Evolutionary conservation across 176 grass and related monocot genomes (phyloP).

Genomic region (Luzula sylvatica): DNA sequence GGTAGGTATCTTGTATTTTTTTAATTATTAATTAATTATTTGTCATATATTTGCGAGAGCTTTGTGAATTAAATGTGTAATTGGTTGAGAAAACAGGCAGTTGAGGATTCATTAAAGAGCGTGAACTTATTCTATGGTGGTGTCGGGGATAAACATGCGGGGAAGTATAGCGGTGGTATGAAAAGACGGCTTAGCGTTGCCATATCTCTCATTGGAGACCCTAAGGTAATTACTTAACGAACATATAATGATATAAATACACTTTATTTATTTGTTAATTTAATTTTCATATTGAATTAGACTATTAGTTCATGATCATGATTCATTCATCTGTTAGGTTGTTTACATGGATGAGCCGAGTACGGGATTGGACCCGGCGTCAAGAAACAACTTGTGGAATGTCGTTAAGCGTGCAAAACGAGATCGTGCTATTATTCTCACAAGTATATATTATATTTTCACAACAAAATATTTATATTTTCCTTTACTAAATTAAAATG

Average conservation of each 20-base stretch:
- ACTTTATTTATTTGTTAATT: not conserved
- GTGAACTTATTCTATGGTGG: slow-evolving; percentile 65
- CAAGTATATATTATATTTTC: slow-evolving; percentile 36
- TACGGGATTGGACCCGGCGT: slow-evolving; percentile 65
- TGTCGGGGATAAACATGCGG: slow-evolving; percentile 67
- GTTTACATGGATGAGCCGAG: slow-evolving; percentile 98
- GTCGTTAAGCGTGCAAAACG: slow-evolving; percentile 68
- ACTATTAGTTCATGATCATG: not conserved
- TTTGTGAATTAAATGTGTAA: too few species aligned
- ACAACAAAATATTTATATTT: not conserved
- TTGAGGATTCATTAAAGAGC: slow-evolving; percentile 57
- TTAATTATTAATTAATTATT: not conserved
- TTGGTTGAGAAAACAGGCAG: slow-evolving; percentile 32
- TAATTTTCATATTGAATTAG: slow-evolving; percentile 3
- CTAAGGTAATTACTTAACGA: too few species aligned
- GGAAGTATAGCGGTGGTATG: slow-evolving; percentile 90
- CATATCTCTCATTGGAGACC: slow-evolving; percentile 72
- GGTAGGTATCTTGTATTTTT: slow-evolving; percentile 27
- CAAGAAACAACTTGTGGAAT: slow-evolving; percentile 72
- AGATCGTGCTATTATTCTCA: slow-evolving; percentile 81
- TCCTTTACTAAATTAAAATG: not conserved
- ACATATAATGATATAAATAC: slow-evolving; percentile 5
- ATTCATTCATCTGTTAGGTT: slow-evolving; percentile 29
- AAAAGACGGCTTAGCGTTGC: slow-evolving; percentile 95
- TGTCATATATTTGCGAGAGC: not conserved